A percentile compares a stretch with the other conserved stretches of the same genome.
phyloP scores from a whole-genome alignment of 345 rosid genomes.

The Mallotus nudiflorus region DNA sequence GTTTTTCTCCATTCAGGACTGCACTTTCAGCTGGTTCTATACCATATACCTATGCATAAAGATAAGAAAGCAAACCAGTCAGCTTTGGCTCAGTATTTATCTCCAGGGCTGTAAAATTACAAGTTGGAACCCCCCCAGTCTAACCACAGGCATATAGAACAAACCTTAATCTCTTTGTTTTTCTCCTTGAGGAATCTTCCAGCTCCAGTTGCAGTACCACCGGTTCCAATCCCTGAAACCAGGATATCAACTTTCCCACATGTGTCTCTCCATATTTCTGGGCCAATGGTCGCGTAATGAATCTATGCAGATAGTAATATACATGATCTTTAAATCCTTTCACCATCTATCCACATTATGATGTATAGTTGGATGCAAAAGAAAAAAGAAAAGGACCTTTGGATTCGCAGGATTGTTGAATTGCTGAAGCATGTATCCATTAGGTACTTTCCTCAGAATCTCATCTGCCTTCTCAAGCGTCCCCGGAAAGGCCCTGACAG shows the following conservation, averaged over 20 bases:
- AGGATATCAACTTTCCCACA: constrained; percentile 71
- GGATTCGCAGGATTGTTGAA: constrained; percentile 71
- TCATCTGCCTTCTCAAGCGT: constrained; percentile 51
- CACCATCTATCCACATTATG: constrained; percentile 46
- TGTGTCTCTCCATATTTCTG: constrained; percentile 75
- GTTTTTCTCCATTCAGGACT: constrained; percentile 30
- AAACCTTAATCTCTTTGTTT: constrained; percentile 64
- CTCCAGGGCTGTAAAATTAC: no score
- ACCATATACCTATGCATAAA: constrained; percentile 67
- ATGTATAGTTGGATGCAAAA: neutral
- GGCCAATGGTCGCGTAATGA: constrained; percentile 76
- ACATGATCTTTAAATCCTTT: neutral
- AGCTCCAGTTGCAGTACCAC: constrained; percentile 75
- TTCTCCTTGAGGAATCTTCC: constrained; percentile 74
- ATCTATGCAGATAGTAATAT: constrained; percentile 38
- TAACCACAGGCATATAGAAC: neutral
- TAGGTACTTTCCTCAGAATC: constrained; percentile 50
- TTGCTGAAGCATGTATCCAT: constrained; percentile 60
- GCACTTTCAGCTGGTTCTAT: constrained; percentile 53
- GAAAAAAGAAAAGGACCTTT: constrained; percentile 32
- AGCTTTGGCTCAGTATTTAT: no score
- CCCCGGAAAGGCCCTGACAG: constrained; percentile 46
- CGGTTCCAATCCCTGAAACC: constrained; percentile 89
- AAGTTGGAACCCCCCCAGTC: no score
- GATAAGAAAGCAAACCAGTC: neutral